Percentiles rank a stretch among this genome's conserved stretches.
Evolutionary conservation across 352 stramenopile genomes (phyloP).

Genomic region (Albugo candida): DNA sequence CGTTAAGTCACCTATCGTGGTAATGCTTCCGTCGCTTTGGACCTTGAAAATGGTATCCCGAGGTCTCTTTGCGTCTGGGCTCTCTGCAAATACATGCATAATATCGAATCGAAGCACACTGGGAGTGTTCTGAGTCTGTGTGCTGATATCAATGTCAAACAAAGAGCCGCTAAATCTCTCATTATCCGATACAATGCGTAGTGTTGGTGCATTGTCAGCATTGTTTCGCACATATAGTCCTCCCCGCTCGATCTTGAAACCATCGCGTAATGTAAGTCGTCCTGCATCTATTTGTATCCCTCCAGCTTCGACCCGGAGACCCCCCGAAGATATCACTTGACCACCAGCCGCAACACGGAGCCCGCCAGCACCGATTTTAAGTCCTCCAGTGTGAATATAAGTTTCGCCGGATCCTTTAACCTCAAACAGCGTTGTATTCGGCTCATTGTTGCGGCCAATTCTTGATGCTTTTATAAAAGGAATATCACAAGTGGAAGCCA

Average conservation of each 20-base stretch:
- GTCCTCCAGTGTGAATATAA: conserved; percentile 26
- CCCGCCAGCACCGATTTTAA: conserved; percentile 28
- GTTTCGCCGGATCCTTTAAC: conserved; percentile 27
- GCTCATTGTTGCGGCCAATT: conserved; percentile 15
- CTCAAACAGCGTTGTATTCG: conserved; percentile 22
- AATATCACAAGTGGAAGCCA: neutral
- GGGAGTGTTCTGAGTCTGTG: neutral
- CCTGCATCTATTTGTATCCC: conserved; percentile 32
- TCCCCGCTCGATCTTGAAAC: conserved; percentile 39
- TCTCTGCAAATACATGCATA: conserved; percentile 17
- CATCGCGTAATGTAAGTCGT: conserved; percentile 24
- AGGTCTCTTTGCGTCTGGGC: conserved; percentile 4
- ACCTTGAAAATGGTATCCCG: conserved; percentile 16
- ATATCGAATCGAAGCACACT: conserved; percentile 11
- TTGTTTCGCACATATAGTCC: conserved; percentile 27
- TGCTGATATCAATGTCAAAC: conserved; percentile 14
- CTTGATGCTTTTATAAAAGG: neutral
- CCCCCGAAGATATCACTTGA: conserved; percentile 33
- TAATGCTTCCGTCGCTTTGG: conserved; percentile 23
- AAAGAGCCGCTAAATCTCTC: conserved; percentile 28
- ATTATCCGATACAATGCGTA: conserved; percentile 24
- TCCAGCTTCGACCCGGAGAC: conserved; percentile 28
- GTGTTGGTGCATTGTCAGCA: conserved; percentile 20
- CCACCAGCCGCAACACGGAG: conserved; percentile 33
- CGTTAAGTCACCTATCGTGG: conserved; percentile 25